Base-by-base conservation (phyloP, 2,329 filamentous ascomycete genomes). In the Curvularia sp. region DNA sequence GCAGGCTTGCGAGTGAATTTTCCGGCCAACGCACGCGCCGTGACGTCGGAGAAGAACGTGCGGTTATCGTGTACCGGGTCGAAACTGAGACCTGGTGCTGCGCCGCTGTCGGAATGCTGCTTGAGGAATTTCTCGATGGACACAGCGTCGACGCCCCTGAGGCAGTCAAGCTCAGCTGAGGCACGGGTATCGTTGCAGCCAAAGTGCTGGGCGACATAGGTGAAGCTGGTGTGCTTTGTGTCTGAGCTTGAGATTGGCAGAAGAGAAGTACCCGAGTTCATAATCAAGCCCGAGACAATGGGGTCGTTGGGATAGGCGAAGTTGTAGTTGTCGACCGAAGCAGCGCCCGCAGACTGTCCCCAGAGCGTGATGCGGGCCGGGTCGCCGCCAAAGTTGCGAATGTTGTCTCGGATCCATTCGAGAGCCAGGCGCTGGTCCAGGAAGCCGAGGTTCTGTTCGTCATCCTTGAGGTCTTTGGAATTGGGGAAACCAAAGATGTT, bases 251-350 rank as follows among this genome's bases (percentile, higher is more conserved):
- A 38, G n/a, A 69, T 47, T 1, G 46, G 41, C 13, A 70, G 39
- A 3, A 63, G 56, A 2, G 67, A 57, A n/a, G 49, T 66, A 10
- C 71, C 69, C 22, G 69, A 72, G 47, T 68, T 57, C 63, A 71
- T 64, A 22, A 75, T 73, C 20, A 69, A 47, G 41, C 64, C 60
- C 5, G 61, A 60, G 4, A 71, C 77, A 24, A 85, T 85, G 5
- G 83, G 81, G 42, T 85, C 81, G 0, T 80, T 55, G 2, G 64
- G 63, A 48, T 81, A 83, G 3, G 83, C 80, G 51, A 83, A 85
- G 5, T 80, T 76, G 73, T 80, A 83, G 65, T 80, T 79, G 61
- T 85, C 82, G 0, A 79, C 79, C 0, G 77, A 69, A 3, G 78
- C 69, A 10, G 74, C 73, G 0, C 77, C 78, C 10, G 77, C 73